Percentiles rank a stretch among this genome's conserved stretches.
Conservation (phyloP, 2,329 filamentous ascomycete genomes). For the Raffaelea albimanens region DNA sequence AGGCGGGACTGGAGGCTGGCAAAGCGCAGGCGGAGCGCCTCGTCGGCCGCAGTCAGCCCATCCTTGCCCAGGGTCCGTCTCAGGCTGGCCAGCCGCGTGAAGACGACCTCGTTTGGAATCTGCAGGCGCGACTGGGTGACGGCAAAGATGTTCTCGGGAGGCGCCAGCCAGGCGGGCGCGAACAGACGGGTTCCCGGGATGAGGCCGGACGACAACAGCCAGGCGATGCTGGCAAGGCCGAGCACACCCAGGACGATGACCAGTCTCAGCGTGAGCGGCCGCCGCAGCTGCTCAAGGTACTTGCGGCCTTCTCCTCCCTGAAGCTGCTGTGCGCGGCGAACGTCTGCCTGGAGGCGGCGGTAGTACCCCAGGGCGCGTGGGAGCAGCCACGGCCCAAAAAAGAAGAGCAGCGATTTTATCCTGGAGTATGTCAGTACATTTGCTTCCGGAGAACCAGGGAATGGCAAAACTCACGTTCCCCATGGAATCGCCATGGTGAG, state of each 20-base stretch:
- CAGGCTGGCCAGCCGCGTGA: constrained; percentile 58
- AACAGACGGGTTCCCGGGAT: constrained; percentile 34
- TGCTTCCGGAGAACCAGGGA: no score
- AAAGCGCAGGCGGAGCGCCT: constrained; percentile 57
- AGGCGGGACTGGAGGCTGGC: constrained; percentile 62
- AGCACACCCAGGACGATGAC: constrained; percentile 50
- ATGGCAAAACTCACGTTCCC: constrained; percentile 33
- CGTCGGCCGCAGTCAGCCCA: constrained; percentile 48
- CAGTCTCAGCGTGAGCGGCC: constrained; percentile 37
- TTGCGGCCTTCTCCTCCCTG: no score
- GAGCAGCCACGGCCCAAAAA: constrained; percentile 63
- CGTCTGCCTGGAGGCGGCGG: constrained; percentile 40
- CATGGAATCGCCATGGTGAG: constrained; percentile 28
- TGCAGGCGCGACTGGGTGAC: constrained; percentile 73
- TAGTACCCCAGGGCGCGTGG: constrained; percentile 58
- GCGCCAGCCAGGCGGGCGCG: constrained; percentile 52
- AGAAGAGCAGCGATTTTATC: constrained; percentile 45
- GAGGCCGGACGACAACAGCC: constrained; percentile 7
- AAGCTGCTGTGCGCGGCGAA: constrained; percentile 28
- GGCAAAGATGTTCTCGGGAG: constrained; percentile 73
- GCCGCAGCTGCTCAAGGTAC: constrained; percentile 26
- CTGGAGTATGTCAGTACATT: no score
- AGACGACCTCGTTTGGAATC: constrained; percentile 76
- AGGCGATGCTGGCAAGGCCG: constrained; percentile 14
- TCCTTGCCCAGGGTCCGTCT: constrained; percentile 21